Evolutionary conservation across 2,329 filamentous ascomycete genomes (phyloP).

Genomic region (Eutypa lata): DNA sequence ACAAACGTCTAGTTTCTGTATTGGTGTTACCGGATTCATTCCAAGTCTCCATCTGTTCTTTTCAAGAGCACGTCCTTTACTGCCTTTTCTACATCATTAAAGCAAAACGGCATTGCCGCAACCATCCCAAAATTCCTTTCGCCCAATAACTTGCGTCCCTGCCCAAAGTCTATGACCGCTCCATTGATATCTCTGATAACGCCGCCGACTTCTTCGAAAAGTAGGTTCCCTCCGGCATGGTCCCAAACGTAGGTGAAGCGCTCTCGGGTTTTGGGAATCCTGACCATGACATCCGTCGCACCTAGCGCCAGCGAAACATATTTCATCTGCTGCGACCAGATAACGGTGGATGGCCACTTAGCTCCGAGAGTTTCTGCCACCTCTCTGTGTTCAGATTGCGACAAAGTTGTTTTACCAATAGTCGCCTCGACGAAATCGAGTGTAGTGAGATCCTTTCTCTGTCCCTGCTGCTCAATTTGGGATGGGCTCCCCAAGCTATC

Average conservation of each 20-base stretch:
- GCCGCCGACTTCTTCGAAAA: slow-evolving; percentile 48
- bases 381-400: neutral
- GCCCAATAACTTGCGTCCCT: neutral
- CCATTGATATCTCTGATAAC: slow-evolving; percentile 49
- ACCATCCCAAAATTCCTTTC: neutral
- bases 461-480: neutral
- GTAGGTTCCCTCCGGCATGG: slow-evolving; percentile 50
- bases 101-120: neutral
- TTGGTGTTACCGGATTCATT: no score
- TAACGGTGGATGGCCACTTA: neutral
- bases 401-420: neutral
- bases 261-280: slow-evolving; percentile 1
- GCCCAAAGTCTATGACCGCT: neutral
- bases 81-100: neutral
- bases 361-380: neutral
- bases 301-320: slow-evolving; percentile 3
- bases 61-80: neutral
- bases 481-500: neutral
- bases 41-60: neutral
- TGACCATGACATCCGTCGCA: slow-evolving; percentile 1
- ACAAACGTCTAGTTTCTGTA: no score
- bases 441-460: neutral
- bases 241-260: slow-evolving; percentile 45
- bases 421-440: neutral
- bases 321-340: slow-evolving; percentile 6